Evolutionary conservation across 1,139 yeast species (phyloP).

Genomic region (Schizosaccharomyces versatilis): DNA sequence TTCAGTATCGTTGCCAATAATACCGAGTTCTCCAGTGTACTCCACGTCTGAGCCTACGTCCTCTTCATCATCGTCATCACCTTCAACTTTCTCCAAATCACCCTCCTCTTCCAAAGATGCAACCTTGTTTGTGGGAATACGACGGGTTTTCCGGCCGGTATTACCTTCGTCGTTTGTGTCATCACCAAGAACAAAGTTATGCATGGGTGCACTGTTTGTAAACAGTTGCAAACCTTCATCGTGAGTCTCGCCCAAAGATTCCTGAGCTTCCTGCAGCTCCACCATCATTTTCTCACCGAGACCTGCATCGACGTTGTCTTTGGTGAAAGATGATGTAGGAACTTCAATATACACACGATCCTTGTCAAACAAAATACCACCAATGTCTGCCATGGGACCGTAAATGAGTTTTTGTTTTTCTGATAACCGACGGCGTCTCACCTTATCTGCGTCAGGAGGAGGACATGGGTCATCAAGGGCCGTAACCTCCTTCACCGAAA

Average conservation of each 20-base stretch:
- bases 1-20: slow-evolving; percentile 26
- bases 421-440: slow-evolving; percentile 63
- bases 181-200: slow-evolving; percentile 19
- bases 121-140: slow-evolving; percentile 8
- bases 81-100: slow-evolving; percentile 19
- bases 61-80: slow-evolving; percentile 5
- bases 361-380: slow-evolving; percentile 87
- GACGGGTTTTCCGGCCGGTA: slow-evolving; percentile 22
- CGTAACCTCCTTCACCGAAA: slow-evolving; percentile 51
- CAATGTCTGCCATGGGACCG: slow-evolving; percentile 98
- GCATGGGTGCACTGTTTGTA: slow-evolving; percentile 18
- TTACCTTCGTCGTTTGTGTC: slow-evolving; percentile 19
- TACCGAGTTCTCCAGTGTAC: background rate
- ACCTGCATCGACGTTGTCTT: slow-evolving; percentile 37
- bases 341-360: slow-evolving; percentile 94
- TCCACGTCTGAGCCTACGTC: slow-evolving; percentile 4
- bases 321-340: slow-evolving; percentile 38
- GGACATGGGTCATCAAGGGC: slow-evolving; percentile 97
- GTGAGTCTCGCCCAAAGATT: slow-evolving; percentile 39
- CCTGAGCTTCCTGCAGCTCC: slow-evolving; percentile 47
- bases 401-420: slow-evolving; percentile 85
- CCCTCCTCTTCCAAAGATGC: slow-evolving; percentile 20
- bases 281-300: slow-evolving; percentile 68
- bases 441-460: slow-evolving; percentile 51
- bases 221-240: slow-evolving; percentile 55